Evolutionary conservation across 2,329 filamentous ascomycete species (phyloP).

Genomic region (Chaetoscypha palmicola): DNA sequence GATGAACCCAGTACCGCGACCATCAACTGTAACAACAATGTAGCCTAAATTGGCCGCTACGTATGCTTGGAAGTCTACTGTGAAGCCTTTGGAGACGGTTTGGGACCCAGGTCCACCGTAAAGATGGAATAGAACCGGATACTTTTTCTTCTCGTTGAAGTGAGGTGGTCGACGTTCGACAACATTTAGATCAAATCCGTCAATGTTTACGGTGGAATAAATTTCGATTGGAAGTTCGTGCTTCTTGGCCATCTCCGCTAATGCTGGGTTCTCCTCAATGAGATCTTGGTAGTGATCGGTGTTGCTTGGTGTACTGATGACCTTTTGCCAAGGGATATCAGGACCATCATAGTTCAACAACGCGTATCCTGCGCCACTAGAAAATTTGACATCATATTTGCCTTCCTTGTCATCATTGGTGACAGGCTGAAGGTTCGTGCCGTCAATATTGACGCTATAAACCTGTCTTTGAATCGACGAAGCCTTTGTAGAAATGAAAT

Average conservation of each 20-base stretch:
- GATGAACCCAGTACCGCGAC: constrained; percentile 83
- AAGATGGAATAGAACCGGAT: constrained; percentile 90
- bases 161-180: constrained; percentile 85
- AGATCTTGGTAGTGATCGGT: constrained; percentile 55
- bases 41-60: constrained; percentile 81
- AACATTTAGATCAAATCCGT: constrained; percentile 64
- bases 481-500: constrained; percentile 82
- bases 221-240: constrained; percentile 77
- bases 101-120: constrained; percentile 96
- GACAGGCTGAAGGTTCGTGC: constrained; percentile 63
- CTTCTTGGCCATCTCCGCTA: constrained; percentile 62
- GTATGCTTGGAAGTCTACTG: constrained; percentile 84
- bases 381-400: constrained; percentile 81
- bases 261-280: constrained; percentile 69
- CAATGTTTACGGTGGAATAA: constrained; percentile 79
- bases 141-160: constrained; percentile 76
- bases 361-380: constrained; percentile 70
- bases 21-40: constrained; percentile 90
- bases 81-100: constrained; percentile 71
- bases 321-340: constrained; percentile 81
- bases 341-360: constrained; percentile 82
- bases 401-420: constrained; percentile 67
- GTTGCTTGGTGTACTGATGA: constrained; percentile 74
- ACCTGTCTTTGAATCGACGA: constrained; percentile 85
- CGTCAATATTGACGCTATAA: constrained; percentile 82